Conservation (phyloP, 768 basidiomycete genomes). For the Bullera alba region DNA sequence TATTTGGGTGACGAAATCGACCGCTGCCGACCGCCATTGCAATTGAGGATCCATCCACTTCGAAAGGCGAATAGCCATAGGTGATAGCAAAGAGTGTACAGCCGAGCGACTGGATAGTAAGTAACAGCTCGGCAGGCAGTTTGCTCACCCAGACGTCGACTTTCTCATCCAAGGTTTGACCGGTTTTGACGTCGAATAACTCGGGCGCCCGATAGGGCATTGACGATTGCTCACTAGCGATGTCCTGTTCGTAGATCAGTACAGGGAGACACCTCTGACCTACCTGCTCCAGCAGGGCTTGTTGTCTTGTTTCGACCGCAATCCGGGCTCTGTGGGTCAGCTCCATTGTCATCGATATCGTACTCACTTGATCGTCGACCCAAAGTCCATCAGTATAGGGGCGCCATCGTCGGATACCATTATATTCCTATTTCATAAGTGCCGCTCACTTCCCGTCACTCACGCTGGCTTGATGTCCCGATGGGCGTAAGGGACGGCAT, state of each 20-base stretch:
- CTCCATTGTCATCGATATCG: neutral
- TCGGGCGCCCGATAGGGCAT: constrained; percentile 99
- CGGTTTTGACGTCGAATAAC: constrained; percentile 94
- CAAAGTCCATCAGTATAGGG: constrained; percentile 97
- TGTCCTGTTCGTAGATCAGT: constrained; percentile 55
- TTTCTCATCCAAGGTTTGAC: constrained; percentile 76
- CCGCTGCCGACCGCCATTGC: constrained; percentile 96
- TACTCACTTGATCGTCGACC: constrained; percentile 64
- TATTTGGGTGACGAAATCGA: constrained; percentile 76
- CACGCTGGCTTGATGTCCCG: constrained; percentile 94
- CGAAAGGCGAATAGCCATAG: constrained; percentile 93
- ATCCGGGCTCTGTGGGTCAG: constrained; percentile 58
- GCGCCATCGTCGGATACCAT: constrained; percentile 89
- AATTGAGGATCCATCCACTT: constrained; percentile 93
- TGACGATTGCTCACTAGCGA: constrained; percentile 94
- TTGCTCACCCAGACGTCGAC: constrained; percentile 86
- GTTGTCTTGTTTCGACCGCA: constrained; percentile 68
- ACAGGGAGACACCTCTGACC: constrained; percentile 5
- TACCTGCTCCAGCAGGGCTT: constrained; percentile 84
- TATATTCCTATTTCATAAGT: constrained; percentile 60
- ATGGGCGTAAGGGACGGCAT: constrained; percentile 94
- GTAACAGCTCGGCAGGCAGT: neutral
- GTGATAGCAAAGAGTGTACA: constrained; percentile 92
- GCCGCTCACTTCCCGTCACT: constrained; percentile 33
- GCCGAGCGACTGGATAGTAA: constrained; percentile 67